These are phyloP conservation scores for Grosmannia clavigera DNA, from an alignment of 2,329 filamentous ascomycete species.

Conservation along the genomic window DNA sequence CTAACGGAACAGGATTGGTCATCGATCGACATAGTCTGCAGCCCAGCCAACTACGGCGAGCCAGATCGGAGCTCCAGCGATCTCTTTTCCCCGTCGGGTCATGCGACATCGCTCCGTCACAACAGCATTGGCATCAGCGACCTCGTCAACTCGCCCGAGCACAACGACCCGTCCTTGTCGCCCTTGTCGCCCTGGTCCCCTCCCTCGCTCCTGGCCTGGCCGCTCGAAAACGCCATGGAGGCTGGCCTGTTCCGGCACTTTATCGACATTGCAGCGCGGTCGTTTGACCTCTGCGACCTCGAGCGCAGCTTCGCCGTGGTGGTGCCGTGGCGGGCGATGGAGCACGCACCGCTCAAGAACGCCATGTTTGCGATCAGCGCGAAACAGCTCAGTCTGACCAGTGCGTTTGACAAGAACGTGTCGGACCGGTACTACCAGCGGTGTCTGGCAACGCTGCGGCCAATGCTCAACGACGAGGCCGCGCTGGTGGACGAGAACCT, in stretches of 20 bases:
- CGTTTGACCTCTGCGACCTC: slow-evolving; percentile 1
- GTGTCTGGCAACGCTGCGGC: neutral
- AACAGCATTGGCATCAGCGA: neutral
- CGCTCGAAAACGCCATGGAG: neutral
- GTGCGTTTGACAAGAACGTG: neutral
- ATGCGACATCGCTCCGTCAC: neutral
- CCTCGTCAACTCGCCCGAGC: neutral
- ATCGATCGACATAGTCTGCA: too few species aligned
- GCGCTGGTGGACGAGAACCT: slow-evolving; percentile 3
- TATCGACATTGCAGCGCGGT: neutral
- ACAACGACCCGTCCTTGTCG: too few species aligned
- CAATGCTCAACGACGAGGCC: slow-evolving; percentile 1
- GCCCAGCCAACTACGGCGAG: too few species aligned
- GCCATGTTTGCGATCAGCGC: slow-evolving; percentile 1
- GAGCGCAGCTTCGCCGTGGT: neutral
- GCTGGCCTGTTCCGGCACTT: neutral
- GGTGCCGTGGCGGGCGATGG: neutral
- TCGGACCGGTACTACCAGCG: slow-evolving; percentile 1
- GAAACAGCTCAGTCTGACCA: neutral
- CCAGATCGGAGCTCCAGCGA: too few species aligned
- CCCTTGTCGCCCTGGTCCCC: too few species aligned
- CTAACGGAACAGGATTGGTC: too few species aligned
- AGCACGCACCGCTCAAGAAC: neutral
- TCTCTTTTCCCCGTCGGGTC: too few species aligned
- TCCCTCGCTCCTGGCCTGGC: neutral